Evolutionary conservation across 306 rosid species (phyloP).

Genomic region (Malus orientalis): DNA sequence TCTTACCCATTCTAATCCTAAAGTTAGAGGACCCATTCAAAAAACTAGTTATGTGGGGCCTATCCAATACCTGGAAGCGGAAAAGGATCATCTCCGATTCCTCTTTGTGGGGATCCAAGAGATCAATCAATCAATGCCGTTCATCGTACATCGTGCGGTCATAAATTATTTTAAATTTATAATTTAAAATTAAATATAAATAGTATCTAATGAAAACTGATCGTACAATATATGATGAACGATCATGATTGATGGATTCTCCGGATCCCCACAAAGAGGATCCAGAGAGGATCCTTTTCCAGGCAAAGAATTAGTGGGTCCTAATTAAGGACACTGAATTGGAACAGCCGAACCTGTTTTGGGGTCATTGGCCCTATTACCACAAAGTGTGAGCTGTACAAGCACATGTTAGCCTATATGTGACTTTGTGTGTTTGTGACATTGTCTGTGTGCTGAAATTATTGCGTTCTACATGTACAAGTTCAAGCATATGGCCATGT

Average conservation of each 20-base stretch:
- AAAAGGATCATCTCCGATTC: too few relatives aligned
- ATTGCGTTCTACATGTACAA: background rate
- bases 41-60: background rate
- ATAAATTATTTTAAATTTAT: too few relatives aligned
- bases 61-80: too few relatives aligned
- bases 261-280: too few relatives aligned
- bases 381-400: slow-evolving; percentile 30
- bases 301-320: background rate
- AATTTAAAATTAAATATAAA: too few relatives aligned
- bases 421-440: background rate
- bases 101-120: too few relatives aligned
- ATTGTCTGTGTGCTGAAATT: slow-evolving; percentile 8
- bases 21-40: background rate
- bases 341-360: slow-evolving; percentile 24
- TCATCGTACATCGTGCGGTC: too few relatives aligned
- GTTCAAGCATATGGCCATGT: background rate
- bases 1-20: background rate
- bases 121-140: too few relatives aligned
- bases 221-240: too few relatives aligned
- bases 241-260: too few relatives aligned
- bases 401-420: slow-evolving; percentile 26
- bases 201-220: too few relatives aligned
- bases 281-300: background rate
- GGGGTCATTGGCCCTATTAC: slow-evolving; percentile 30
- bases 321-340: slow-evolving; percentile 6